Base-by-base conservation (phyloP, 169 alveolate genomes). In the Plasmodium yoelii region DNA sequence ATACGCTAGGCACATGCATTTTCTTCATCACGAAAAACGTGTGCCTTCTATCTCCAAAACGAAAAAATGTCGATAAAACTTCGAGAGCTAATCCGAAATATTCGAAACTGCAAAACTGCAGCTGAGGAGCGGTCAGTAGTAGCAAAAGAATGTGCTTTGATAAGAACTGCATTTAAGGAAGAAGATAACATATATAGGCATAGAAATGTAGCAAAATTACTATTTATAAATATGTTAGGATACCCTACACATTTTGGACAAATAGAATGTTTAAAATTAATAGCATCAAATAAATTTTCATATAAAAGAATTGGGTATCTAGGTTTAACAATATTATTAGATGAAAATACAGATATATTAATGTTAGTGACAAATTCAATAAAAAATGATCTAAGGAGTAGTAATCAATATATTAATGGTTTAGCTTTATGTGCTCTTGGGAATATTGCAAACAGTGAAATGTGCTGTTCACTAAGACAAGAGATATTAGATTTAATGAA, bases 91-190 rank as follows among this genome's bases (percentile, higher is more conserved):
- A 98, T 99, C 65, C 98, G 99, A 89, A 95, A 95, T 88, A 97
- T 98, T 64, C 96, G 99, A 84, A 97, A 98, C 56, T 98, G 99
- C 94, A 98, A 98, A 94, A 98, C 99, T 1, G 98, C 99, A 13
- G 99, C 99, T 8, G 99, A 99, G 88, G 99, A 99, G 87, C 92
- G 99, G 74, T 98, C 99, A 22, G 98, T 98, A 46, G 96, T 99
- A 9, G 97, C 99, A n/a, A 95, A 97, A 74, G 99, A 99, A 92
- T 97, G 99, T 77, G 99, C 99, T 0, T 95, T 94, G 70, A 99
- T 99, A 46, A 94, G 99, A 24, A 98, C 99, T 64, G 97, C 99
- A 4, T 97, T 98, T 92, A 97, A 96, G 84, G 97, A 95, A 53
- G 98, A 95, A 59, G 95, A 94, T 73, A 68, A 87, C 70, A 91